Base-by-base conservation (phyloP, 2,329 filamentous ascomycete species). In the Diplodia intermedia region DNA sequence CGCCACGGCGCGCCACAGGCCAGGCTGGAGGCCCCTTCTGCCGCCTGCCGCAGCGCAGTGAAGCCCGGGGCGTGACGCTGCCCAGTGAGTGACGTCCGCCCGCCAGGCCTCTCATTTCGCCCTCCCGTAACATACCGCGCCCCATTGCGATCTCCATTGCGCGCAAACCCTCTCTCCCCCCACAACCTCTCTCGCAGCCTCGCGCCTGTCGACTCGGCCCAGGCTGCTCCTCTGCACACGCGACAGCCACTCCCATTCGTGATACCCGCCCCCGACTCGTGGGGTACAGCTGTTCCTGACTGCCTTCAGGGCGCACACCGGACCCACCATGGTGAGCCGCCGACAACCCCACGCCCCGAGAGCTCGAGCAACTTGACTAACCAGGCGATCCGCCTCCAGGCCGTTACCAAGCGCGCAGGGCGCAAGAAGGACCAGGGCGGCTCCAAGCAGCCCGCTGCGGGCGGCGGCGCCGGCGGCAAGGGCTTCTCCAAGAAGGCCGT, bases 401-500 rank as follows among this genome's bases (percentile, higher is more conserved):
- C 82, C 69, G 82, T 85, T 70, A 84, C 85, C 63, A 87, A 86
- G 79, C 84, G 85, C 76, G 85, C 85, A 65, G 85, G 85, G 73
- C 84, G 85, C 75, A 86, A 85, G 77, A 86, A 86, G 76, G 84
- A 85, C 73, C 80, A 80, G 31, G 79, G 78, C 61, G 78, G 77
- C 71, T 75, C 78, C 61, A 78, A 80, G 77, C 73, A 73, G 52
- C 69, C 74, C 54, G 68, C 69, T 76, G 81, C 72, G 75, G 80
- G 74, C 74, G 83, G 82, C 71, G 80, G 31, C 31, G 31, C 81
- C 71, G 78, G 80, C 54, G 83, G 84, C 69, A 83, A 85, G 74
- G 83, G 89, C 71, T 92, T 92, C 81, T 92, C 97, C 73, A 94
- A 94, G 82, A 98, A 98, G 84, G 95, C 95, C 71, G 92, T 92